A percentile compares a stretch with the other conserved stretches of the same genome.
Evolutionary conservation across 192 early-diverging fungal species (phyloP).

Genomic region (Podochytrium sp.): DNA sequence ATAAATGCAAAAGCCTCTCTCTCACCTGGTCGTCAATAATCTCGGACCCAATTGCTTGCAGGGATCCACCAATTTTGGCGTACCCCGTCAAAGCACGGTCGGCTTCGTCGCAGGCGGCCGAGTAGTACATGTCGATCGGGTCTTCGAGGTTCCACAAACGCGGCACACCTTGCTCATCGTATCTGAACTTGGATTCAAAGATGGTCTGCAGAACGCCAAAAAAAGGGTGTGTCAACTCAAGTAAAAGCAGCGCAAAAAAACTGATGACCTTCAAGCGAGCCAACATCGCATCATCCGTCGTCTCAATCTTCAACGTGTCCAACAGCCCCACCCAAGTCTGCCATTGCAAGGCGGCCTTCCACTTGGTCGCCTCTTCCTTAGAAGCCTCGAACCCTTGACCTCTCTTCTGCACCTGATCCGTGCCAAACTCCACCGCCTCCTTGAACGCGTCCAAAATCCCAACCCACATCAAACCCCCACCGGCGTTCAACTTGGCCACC

Average conservation of each 20-base stretch:
- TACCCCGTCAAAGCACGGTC: constrained; percentile 70
- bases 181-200: constrained; percentile 92
- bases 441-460: constrained; percentile 66
- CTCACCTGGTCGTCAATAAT: constrained; percentile 51
- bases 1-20: constrained; percentile 7
- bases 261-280: constrained; percentile 59
- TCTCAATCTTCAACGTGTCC: constrained; percentile 78
- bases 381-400: constrained; percentile 36
- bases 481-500: constrained; percentile 70
- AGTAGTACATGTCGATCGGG: constrained; percentile 90
- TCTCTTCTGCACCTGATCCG: constrained; percentile 39
- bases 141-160: constrained; percentile 94
- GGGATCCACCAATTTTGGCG: constrained; percentile 70
- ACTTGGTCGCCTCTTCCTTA: constrained; percentile 13
- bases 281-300: constrained; percentile 81
- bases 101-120: constrained; percentile 64
- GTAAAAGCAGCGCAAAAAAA: neutral
- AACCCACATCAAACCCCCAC: constrained; percentile 69
- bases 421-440: constrained; percentile 56
- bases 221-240: too few species aligned
- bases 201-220: neutral
- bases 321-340: constrained; percentile 78
- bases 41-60: constrained; percentile 34
- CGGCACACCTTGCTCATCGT: constrained; percentile 91
- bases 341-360: constrained; percentile 10